Evolutionary conservation across 1,284 basidiomycete species (phyloP).

Genomic region (Ceratorhiza oryzae-sativae): DNA sequence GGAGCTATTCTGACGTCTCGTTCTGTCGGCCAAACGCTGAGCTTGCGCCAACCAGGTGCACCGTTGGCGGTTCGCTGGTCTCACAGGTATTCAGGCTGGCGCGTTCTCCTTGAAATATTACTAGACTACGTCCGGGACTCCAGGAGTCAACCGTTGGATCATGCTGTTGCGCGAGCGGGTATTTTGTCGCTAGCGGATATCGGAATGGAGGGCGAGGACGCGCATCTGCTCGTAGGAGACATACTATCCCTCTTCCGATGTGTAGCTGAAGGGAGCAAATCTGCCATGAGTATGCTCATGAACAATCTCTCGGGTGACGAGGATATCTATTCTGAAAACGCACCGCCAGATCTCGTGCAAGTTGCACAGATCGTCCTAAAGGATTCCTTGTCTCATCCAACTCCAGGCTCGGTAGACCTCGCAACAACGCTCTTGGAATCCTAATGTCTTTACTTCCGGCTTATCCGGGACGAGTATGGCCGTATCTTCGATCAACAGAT

Average conservation of each 20-base stretch:
- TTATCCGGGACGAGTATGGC: constrained; percentile 82
- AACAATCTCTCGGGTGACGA: constrained; percentile 46
- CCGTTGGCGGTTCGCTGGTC: constrained; percentile 81
- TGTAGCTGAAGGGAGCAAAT: constrained; percentile 72
- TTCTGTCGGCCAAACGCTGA: constrained; percentile 72
- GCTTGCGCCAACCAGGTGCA: constrained; percentile 65
- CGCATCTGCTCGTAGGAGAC: constrained; percentile 70
- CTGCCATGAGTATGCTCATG: constrained; percentile 69
- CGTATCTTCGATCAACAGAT: constrained; percentile 80
- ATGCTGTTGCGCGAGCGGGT: not conserved
- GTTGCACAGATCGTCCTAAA: constrained; percentile 85
- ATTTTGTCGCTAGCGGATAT: constrained; percentile 63
- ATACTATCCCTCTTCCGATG: constrained; percentile 80
- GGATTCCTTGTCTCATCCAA: constrained; percentile 69
- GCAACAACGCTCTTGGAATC: constrained; percentile 80
- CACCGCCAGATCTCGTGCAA: constrained; percentile 74
- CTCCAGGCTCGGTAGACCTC: constrained; percentile 62
- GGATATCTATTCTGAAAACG: constrained; percentile 61
- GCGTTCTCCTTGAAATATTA: constrained; percentile 76
- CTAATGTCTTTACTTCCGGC: constrained; percentile 78
- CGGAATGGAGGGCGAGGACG: constrained; percentile 69
- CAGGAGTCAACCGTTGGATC: not conserved
- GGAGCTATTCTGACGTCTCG: constrained; percentile 71
- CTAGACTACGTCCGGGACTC: constrained; percentile 64
- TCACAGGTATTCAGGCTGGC: constrained; percentile 82